These are phyloP conservation scores for Centella asiatica DNA, from an alignment of 129 eudicot species.

Conservation along the genomic window DNA sequence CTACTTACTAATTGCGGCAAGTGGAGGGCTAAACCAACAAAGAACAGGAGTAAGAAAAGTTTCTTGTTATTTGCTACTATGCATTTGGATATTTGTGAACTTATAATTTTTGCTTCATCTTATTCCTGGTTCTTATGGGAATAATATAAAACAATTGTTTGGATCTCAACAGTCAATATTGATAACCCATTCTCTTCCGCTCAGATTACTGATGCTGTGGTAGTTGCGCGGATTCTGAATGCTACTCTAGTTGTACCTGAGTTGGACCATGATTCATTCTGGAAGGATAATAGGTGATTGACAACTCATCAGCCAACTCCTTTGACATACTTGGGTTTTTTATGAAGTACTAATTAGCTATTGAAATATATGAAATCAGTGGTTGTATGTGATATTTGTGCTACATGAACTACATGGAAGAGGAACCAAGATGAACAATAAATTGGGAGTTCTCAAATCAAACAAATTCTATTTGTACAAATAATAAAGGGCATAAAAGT, in stretches of 20 bases:
- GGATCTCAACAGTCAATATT: background rate
- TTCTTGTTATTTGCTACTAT: background rate
- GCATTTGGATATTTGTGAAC: background rate
- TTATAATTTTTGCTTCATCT: background rate
- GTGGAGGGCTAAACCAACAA: slow-evolving; percentile 97
- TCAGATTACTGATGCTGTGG: slow-evolving; percentile 98
- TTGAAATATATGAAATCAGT: too few relatives aligned
- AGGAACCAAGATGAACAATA: background rate
- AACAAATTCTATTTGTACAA: too few relatives aligned
- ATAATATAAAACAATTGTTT: background rate
- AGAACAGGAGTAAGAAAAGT: slow-evolving; percentile 74
- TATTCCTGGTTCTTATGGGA: background rate
- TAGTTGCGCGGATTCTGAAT: slow-evolving; percentile 90
- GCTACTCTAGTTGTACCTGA: slow-evolving; percentile 95
- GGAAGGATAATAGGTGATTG: slow-evolving; percentile 88
- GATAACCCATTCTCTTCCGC: slow-evolving; percentile 6
- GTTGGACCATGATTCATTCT: slow-evolving; percentile 88
- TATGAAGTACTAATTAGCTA: background rate
- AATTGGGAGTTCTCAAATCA: background rate
- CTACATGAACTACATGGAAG: too few relatives aligned
- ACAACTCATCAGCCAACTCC: slow-evolving; percentile 3
- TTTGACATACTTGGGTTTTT: background rate
- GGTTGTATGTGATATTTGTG: too few relatives aligned
- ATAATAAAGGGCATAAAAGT: too few relatives aligned
- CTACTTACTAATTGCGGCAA: slow-evolving; percentile 84